Evolutionary conservation across 2,329 filamentous ascomycete species (phyloP), one percentile per base, ranked within the genome.

Genomic region (Proliferodiscus dingleyae): DNA sequence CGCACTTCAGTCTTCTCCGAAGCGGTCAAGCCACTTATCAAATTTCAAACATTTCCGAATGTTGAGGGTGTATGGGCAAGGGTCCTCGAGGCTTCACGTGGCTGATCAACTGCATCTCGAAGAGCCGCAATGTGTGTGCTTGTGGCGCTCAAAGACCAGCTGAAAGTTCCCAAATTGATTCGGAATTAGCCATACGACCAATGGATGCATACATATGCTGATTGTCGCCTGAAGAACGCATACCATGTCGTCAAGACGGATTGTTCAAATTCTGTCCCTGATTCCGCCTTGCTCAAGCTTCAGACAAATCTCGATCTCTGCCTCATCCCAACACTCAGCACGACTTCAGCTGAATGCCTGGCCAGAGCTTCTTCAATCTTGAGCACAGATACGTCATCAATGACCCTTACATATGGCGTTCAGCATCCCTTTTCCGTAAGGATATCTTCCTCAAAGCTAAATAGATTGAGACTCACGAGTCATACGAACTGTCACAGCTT

Each of bases 21-120:
- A n/a, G n/a, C n/a, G n/a, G n/a, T n/a, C n/a, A 49, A 40, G 47
- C 47, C 43, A 26, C 36, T 26, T 43, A 32, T 41, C 43, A 49
- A 43, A 42, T 43, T 37, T 49, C 43, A 46, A 34, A 21, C 41
- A 28, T 28, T 18, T 37, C 43, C 46, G 37, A 37, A 33, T 46
- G 36, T 23, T 37, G 30, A 7, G 15, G 19, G 28, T 13, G 29
- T 49, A 43, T 43, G 29, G 46, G 37, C 43, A 42, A 42, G 43
- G 46, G 7, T 32, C 37, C 15, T 15, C 33, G 23, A 38, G 15
- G 24, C 24, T 10, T 39, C 37, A 28, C 21, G 4, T 34, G 36
- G 43, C 29, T 13, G 42, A 42, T 49, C 34, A 38, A 22, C 19
- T 21, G 11, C 28, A 2, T 11, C 13, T 22, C 24, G 8, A 40